Percentiles rank a stretch among this genome's conserved stretches.
phyloP scores from a whole-genome alignment of 1,139 yeast species.

The Candida mesenterica region DNA sequence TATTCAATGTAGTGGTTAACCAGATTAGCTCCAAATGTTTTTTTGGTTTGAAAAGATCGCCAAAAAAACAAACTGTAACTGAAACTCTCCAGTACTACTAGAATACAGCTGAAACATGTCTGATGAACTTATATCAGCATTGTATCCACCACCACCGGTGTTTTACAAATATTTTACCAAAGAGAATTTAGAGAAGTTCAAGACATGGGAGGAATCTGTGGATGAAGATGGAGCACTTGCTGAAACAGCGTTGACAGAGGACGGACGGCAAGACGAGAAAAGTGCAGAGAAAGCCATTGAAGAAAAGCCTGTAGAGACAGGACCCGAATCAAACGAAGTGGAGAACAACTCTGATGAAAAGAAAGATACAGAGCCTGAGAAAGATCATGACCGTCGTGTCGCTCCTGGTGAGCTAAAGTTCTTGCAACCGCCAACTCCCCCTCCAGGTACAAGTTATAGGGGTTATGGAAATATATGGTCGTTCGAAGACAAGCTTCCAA shows the following conservation, averaged over 20 bases:
- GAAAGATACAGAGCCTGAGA: too few relatives aligned
- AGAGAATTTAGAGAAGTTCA: conserved; percentile 49
- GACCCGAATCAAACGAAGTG: not conserved
- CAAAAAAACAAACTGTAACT: too few relatives aligned
- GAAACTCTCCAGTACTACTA: too few relatives aligned
- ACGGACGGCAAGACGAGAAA: not conserved
- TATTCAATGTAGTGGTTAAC: conserved; percentile 1
- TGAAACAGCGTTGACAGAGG: too few relatives aligned
- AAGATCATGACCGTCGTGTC: too few relatives aligned
- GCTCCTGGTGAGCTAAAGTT: conserved; percentile 45
- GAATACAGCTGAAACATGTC: conserved; percentile 14
- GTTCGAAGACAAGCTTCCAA: conserved; percentile 66
- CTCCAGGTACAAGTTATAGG: conserved; percentile 59
- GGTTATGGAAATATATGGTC: conserved; percentile 87
- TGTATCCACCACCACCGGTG: conserved; percentile 88
- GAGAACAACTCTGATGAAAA: conserved; percentile 1
- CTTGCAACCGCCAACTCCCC: conserved; percentile 66
- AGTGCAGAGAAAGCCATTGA: not conserved
- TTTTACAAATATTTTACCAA: conserved; percentile 65
- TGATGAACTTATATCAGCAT: conserved; percentile 52
- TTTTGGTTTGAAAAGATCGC: not conserved
- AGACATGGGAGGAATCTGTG: conserved; percentile 18
- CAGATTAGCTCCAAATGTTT: not conserved
- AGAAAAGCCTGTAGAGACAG: conserved; percentile 4
- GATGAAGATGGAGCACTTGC: conserved; percentile 1